Conservation (phyloP, 2,329 filamentous ascomycete species). For the Kalmusia sp. region DNA sequence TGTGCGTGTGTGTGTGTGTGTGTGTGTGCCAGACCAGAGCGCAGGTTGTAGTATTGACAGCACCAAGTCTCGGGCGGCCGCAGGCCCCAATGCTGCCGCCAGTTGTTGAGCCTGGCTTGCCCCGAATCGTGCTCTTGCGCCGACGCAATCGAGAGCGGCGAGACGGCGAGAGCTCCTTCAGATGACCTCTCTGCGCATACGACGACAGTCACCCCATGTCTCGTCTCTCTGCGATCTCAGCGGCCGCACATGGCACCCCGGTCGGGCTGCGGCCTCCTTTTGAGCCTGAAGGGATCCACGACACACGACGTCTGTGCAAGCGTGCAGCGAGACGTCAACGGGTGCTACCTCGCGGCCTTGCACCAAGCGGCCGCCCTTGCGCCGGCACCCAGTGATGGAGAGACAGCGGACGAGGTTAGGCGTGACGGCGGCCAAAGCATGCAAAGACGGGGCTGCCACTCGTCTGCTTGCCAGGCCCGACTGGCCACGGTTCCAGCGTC, state of each 20-base stretch:
- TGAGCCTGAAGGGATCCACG: constrained; percentile 9
- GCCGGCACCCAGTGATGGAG: constrained; percentile 3
- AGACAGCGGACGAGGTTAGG: constrained; percentile 16
- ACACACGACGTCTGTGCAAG: constrained; percentile 8
- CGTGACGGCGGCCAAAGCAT: constrained; percentile 18
- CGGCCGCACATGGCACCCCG: constrained; percentile 47
- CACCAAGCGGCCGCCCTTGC: constrained; percentile 10
- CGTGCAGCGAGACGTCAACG: constrained; percentile 15
- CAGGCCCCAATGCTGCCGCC: background rate
- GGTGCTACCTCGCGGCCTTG: constrained; percentile 14
- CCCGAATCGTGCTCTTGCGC: background rate
- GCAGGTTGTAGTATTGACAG: constrained; percentile 9
- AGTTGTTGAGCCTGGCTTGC: background rate
- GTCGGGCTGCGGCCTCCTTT: constrained; percentile 28
- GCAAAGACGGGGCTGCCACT: constrained; percentile 15
- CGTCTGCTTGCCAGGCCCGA: constrained; percentile 7
- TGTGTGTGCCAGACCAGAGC: background rate
- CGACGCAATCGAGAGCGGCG: background rate
- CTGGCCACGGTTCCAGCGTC: background rate
- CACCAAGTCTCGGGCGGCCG: constrained; percentile 6
- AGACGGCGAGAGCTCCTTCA: no score
- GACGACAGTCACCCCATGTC: background rate
- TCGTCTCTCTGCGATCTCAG: constrained; percentile 2
- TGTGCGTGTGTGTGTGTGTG: background rate
- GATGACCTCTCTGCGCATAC: no score